Conservation (phyloP, 495 filamentous ascomycete species). For the Aspergillus incahuasiensis region DNA sequence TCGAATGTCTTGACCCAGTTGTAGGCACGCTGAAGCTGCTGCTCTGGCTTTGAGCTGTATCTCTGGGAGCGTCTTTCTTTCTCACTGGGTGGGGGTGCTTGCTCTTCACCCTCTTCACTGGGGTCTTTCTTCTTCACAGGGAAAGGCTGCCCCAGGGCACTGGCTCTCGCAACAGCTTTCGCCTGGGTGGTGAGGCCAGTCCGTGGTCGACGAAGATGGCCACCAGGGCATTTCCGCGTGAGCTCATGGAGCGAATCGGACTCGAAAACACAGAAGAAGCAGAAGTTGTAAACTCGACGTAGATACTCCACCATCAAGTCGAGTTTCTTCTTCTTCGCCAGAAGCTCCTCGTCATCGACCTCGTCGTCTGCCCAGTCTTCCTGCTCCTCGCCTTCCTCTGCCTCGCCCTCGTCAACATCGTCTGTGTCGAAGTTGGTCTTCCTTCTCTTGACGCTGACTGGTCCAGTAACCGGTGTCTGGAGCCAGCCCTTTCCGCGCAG, state of each 20-base stretch:
- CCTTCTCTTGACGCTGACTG: constrained; percentile 54
- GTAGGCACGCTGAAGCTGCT: constrained; percentile 88
- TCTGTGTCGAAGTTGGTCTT: constrained; percentile 60
- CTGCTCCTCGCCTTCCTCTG: constrained; percentile 65
- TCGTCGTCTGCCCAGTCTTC: constrained; percentile 81
- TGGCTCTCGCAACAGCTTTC: constrained; percentile 80
- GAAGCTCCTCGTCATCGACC: constrained; percentile 80
- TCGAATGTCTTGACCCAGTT: constrained; percentile 99
- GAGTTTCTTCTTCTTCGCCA: constrained; percentile 91
- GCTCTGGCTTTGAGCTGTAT: constrained; percentile 68
- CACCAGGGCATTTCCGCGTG: constrained; percentile 90
- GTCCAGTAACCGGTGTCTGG: constrained; percentile 58
- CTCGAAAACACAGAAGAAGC: constrained; percentile 99
- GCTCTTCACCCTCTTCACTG: constrained; percentile 61
- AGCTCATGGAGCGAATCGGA: constrained; percentile 95
- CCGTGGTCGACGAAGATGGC: constrained; percentile 87
- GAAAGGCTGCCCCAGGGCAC: constrained; percentile 72
- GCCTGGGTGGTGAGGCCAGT: constrained; percentile 74
- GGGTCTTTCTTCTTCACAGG: constrained; percentile 70
- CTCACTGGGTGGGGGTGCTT: constrained; percentile 55
- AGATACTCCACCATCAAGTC: constrained; percentile 96
- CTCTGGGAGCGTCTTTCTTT: constrained; percentile 67
- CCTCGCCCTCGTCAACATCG: constrained; percentile 64
- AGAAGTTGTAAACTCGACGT: constrained; percentile 94
- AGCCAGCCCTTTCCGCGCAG: constrained; percentile 68